Evolutionary conservation across 2,329 filamentous ascomycete species (phyloP).

Genomic region (Epicoccum sorghinum): DNA sequence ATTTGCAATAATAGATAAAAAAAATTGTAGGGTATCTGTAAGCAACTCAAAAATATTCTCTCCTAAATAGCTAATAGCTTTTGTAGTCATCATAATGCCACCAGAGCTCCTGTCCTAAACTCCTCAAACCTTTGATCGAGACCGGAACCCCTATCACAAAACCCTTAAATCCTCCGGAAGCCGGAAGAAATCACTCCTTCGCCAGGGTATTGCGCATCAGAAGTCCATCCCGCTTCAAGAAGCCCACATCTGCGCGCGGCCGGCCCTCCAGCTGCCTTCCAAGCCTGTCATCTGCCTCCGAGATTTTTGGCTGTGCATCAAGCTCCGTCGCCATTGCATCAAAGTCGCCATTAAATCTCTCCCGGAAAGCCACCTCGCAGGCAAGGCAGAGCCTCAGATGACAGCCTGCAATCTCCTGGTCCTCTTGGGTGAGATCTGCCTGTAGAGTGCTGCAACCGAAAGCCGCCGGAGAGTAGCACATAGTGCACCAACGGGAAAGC

Average conservation of each 20-base stretch:
- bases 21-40: too few relatives aligned
- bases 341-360: conserved; percentile 9
- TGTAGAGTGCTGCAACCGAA: conserved; percentile 27
- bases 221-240: conserved; percentile 28
- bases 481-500: conserved; percentile 36
- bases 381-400: conserved; percentile 33
- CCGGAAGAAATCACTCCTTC: not conserved
- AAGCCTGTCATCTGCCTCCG: conserved; percentile 13
- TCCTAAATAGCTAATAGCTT: too few relatives aligned
- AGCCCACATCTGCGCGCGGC: conserved; percentile 36
- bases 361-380: conserved; percentile 21
- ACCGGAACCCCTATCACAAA: too few relatives aligned
- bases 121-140: too few relatives aligned
- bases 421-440: conserved; percentile 4
- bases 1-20: too few relatives aligned
- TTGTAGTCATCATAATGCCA: too few relatives aligned
- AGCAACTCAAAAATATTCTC: too few relatives aligned
- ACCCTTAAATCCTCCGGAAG: too few relatives aligned
- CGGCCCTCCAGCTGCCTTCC: conserved; percentile 8
- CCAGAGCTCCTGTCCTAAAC: too few relatives aligned
- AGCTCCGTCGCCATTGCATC: conserved; percentile 19
- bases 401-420: conserved; percentile 29
- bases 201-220: conserved; percentile 20
- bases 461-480: conserved; percentile 36
- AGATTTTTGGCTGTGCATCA: conserved; percentile 27